Base-by-base conservation (phyloP, 306 rosid species). In the Psophocarpus tetragonolobus region DNA sequence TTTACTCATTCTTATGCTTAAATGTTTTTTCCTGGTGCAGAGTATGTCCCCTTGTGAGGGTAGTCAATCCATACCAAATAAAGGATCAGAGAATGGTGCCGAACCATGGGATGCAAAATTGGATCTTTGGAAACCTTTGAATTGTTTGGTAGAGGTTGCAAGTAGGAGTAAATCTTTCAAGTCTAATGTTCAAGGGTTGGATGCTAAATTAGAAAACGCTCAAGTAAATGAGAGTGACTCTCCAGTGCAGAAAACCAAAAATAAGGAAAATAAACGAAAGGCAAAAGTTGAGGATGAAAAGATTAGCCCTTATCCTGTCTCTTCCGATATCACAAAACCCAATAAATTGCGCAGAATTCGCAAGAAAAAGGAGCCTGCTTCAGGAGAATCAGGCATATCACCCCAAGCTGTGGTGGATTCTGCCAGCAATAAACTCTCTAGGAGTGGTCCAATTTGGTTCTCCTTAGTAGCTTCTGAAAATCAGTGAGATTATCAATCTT, bases 91-190 rank as follows among this genome's bases (percentile, higher is more conserved):
- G 79, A 92, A 91, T 73, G 91, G 87, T 69, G 84, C 77, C 12
- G 87, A 92, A 79, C 67, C 81, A 38, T 73, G 85, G 84, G 92
- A 88, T 45, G 87, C 93, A 71, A 92, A 92, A 81, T 39, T 76
- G 84, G 99, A 92, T 83, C 93, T 92, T 58, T 92, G 99, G 99
- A 91, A 91, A 82, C 97, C 99, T 9, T 83, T 95, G 77, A 95
- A 91, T 80, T 92, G 74, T 80, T 85, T 95, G 79, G 99, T 92
- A 44, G 99, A 95, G 84, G 93, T 87, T 21, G 97, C 99, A 67
- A 88, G 93, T 79, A 85, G 97, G 87, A 92, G 90, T 76, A 95
- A 92, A 81, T 84, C 92, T 82, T 86, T 82, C 79, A 95, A 91
- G 86, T 81, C 97, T 66, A 88, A 78, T 83, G 71, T 80, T 29